These are phyloP conservation scores for Daldinia childiae DNA, from an alignment of 495 filamentous ascomycete species.

Conservation along the genomic window DNA sequence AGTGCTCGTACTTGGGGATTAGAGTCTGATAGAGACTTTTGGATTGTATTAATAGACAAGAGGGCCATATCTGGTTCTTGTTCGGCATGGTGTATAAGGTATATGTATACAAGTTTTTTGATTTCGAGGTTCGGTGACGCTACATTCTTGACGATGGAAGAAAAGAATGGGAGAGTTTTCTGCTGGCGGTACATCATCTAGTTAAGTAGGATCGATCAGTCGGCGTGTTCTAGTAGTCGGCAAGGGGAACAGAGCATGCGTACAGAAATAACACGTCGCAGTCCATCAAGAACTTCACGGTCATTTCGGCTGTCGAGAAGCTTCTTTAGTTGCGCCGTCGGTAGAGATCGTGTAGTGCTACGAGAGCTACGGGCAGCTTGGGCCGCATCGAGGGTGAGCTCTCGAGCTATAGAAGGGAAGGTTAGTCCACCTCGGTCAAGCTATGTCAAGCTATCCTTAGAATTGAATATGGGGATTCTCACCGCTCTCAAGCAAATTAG, in stretches of 20 bases:
- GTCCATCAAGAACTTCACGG: conserved; percentile 88
- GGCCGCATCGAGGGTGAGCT: conserved; percentile 96
- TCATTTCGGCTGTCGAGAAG: conserved; percentile 94
- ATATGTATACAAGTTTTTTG: conserved; percentile 98
- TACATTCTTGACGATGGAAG: conserved; percentile 94
- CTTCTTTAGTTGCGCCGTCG: conserved; percentile 81
- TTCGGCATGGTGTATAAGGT: conserved; percentile 94
- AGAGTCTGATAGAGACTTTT: conserved; percentile 91
- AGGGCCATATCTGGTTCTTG: conserved; percentile 93
- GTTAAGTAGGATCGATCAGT: conserved; percentile 37
- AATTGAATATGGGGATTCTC: conserved; percentile 37
- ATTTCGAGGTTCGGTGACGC: conserved; percentile 90
- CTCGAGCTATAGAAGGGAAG: conserved; percentile 71
- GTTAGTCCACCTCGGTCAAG: conserved; percentile 26
- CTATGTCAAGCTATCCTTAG: not conserved
- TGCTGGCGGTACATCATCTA: conserved; percentile 94
- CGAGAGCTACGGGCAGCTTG: conserved; percentile 72
- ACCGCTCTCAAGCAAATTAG: conserved; percentile 93
- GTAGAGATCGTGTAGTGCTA: conserved; percentile 60
- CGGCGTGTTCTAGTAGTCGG: conserved; percentile 9
- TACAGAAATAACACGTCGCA: conserved; percentile 91
- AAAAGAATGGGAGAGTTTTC: conserved; percentile 87
- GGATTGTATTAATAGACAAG: conserved; percentile 97
- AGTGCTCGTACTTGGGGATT: conserved; percentile 91
- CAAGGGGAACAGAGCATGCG: conserved; percentile 37